Percentiles rank a stretch among this genome's conserved stretches.
Evolutionary conservation across 2,329 filamentous ascomycete species (phyloP).

Genomic region (Pseudogymnoascus sp.): DNA sequence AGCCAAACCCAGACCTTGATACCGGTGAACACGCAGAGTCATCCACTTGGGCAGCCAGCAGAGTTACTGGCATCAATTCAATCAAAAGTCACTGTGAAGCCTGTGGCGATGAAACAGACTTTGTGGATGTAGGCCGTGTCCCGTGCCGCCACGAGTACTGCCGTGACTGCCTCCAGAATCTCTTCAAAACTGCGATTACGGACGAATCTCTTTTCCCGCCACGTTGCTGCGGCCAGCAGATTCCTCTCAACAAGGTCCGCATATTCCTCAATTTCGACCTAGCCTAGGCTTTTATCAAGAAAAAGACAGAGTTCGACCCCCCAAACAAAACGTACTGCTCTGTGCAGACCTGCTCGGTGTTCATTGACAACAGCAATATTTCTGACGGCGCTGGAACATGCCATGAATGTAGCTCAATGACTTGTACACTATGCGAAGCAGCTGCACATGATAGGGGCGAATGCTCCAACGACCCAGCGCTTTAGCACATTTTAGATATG

Average conservation of each 20-base stretch:
- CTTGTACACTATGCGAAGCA: slow-evolving; percentile 46
- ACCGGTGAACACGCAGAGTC: slow-evolving; percentile 2
- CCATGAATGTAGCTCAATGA: slow-evolving; percentile 33
- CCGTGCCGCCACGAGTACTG: slow-evolving; percentile 47
- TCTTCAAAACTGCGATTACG: slow-evolving; percentile 38
- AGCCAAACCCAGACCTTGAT: neutral
- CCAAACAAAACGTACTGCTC: slow-evolving; percentile 46
- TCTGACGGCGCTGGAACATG: slow-evolving; percentile 35
- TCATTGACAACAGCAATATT: slow-evolving; percentile 35
- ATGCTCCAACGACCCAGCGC: slow-evolving; percentile 38
- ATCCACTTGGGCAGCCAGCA: slow-evolving; percentile 6
- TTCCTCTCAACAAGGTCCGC: slow-evolving; percentile 32
- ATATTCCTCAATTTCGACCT: slow-evolving; percentile 33
- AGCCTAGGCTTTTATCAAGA: slow-evolving; percentile 33
- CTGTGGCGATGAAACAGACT: slow-evolving; percentile 15
- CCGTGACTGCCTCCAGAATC: slow-evolving; percentile 35
- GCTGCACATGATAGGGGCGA: slow-evolving; percentile 36
- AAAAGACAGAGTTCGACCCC: slow-evolving; percentile 42
- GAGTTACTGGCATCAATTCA: neutral
- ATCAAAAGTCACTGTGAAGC: slow-evolving; percentile 12
- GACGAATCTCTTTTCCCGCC: slow-evolving; percentile 50
- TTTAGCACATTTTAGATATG: slow-evolving; percentile 34
- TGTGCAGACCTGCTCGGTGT: slow-evolving; percentile 35
- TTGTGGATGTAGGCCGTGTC: slow-evolving; percentile 17
- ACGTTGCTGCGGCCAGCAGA: slow-evolving; percentile 40